Conservation (phyloP, 345 rosid species). For the Geranium rotundifolium region DNA sequence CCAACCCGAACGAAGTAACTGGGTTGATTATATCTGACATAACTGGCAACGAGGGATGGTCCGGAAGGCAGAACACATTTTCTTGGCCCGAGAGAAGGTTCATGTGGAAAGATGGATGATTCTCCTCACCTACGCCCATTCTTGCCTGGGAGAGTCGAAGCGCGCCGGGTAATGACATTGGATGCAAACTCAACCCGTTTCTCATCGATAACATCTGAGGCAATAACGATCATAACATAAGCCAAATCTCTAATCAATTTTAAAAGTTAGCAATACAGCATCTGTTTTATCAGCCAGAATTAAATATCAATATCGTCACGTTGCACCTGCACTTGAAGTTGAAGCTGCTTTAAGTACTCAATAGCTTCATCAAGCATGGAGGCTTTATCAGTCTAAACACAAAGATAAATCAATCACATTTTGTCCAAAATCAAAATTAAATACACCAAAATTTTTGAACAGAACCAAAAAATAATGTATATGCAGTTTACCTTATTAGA, state of each 20-base stretch:
- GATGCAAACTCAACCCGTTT: conserved; percentile 63
- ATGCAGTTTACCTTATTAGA: conserved; percentile 63
- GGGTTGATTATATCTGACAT: conserved; percentile 30
- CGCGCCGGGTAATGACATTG: conserved; percentile 51
- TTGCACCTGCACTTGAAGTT: conserved; percentile 87
- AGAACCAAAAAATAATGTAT: not conserved
- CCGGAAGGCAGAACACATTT: conserved; percentile 16
- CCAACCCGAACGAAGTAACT: conserved; percentile 35
- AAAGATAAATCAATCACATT: conserved; percentile 8
- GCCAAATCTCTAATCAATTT: no score
- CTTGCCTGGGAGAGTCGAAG: conserved; percentile 30
- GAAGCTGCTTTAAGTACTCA: conserved; percentile 87
- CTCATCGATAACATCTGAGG: conserved; percentile 69
- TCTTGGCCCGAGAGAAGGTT: conserved; percentile 26
- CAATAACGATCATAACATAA: not conserved
- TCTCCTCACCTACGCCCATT: conserved; percentile 20
- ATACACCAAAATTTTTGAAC: not conserved
- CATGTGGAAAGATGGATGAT: conserved; percentile 13
- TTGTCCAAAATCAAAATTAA: not conserved
- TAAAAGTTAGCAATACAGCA: no score
- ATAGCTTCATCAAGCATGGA: conserved; percentile 96
- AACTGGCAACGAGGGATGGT: conserved; percentile 22
- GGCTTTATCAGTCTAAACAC: conserved; percentile 74
- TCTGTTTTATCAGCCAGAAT: no score
- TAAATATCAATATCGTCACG: not conserved